Conservation (phyloP, 257 asterid species). For the Solanum chilense region DNA sequence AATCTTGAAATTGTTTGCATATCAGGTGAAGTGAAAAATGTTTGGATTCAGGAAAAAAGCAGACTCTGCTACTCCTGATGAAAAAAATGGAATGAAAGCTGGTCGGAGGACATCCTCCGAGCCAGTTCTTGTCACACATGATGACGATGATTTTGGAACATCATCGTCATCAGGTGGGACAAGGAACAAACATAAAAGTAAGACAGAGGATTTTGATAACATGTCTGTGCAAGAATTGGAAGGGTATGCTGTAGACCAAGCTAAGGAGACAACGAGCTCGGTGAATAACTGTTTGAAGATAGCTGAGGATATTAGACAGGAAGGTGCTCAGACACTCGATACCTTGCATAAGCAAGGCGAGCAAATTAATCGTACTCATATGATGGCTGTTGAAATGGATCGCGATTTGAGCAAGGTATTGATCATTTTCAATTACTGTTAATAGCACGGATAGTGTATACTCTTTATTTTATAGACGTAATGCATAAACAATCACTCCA, state of each 20-base stretch:
- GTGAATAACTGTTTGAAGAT: conserved; percentile 70
- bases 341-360: conserved; percentile 85
- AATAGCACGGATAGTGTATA: neutral
- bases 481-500: neutral
- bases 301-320: conserved; percentile 71
- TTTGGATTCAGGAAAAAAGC: conserved; percentile 62
- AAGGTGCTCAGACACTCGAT: conserved; percentile 61
- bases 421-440: neutral
- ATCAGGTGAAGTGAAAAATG: conserved; percentile 27
- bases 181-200: conserved; percentile 15
- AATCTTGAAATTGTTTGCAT: neutral
- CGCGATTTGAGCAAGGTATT: conserved; percentile 63
- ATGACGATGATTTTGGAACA: conserved; percentile 33
- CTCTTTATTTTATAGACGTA: neutral
- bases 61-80: conserved; percentile 18
- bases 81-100: conserved; percentile 3
- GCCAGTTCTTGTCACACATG: conserved; percentile 32
- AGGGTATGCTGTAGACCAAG: conserved; percentile 51
- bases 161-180: conserved; percentile 5
- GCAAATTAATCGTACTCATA: conserved; percentile 82
- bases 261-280: conserved; percentile 66
- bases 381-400: conserved; percentile 88
- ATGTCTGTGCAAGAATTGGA: conserved; percentile 91
- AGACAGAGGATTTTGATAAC: conserved; percentile 29
- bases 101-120: conserved; percentile 72